Evolutionary conservation across 371 early-diverging fungal species (phyloP).

Genomic region (Vairimorpha apis): DNA sequence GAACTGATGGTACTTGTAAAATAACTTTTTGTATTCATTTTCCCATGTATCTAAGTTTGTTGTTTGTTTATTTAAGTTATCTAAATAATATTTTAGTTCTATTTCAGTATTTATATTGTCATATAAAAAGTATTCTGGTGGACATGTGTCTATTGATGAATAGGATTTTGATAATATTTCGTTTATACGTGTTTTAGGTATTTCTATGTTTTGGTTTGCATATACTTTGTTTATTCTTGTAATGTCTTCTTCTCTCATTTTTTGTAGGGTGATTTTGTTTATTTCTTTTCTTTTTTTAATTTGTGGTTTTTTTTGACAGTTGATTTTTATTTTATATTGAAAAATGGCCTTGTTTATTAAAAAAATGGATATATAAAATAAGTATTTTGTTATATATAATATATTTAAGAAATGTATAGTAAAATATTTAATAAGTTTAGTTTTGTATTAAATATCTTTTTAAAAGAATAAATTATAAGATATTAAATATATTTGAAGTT

Average conservation of each 20-base stretch:
- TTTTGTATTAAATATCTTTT: too few relatives aligned
- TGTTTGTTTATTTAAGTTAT: background rate
- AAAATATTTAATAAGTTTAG: too few relatives aligned
- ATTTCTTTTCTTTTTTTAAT: too few relatives aligned
- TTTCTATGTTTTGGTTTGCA: background rate
- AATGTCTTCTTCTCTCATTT: conserved; percentile 17
- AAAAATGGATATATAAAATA: too few relatives aligned
- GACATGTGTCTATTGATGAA: background rate
- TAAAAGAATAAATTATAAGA: too few relatives aligned
- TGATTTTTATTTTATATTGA: too few relatives aligned
- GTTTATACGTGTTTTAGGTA: background rate
- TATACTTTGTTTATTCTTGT: background rate
- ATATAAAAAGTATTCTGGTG: background rate
- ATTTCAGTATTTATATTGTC: background rate
- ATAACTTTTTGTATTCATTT: conserved; percentile 3
- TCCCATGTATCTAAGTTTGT: background rate
- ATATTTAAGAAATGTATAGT: too few relatives aligned
- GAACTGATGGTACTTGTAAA: background rate
- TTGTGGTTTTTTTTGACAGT: too few relatives aligned
- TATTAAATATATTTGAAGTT: too few relatives aligned
- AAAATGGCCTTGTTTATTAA: too few relatives aligned
- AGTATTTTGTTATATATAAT: too few relatives aligned
- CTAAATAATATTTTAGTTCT: background rate
- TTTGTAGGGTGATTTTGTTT: background rate
- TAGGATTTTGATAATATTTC: background rate